phyloP scores from a whole-genome alignment of 208 protist species.

The Trichomonas vaginalis region DNA sequence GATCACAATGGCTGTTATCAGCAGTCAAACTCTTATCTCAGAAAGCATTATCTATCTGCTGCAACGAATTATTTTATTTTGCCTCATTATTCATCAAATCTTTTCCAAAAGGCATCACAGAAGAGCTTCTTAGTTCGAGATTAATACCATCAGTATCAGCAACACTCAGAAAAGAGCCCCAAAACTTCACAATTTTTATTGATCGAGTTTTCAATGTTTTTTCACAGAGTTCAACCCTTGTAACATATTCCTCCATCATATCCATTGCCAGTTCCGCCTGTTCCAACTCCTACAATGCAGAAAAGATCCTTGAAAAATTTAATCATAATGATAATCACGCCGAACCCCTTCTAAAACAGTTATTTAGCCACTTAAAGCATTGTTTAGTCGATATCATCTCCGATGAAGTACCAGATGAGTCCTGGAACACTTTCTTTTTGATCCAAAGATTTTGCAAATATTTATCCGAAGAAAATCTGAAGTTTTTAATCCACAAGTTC shows the following conservation, averaged over 20 bases:
- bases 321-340: neutral
- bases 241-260: neutral
- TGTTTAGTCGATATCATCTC: neutral
- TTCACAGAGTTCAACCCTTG: neutral
- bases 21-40: neutral
- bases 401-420: neutral
- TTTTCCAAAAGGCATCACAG: neutral
- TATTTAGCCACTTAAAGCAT: neutral
- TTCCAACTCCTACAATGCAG: neutral
- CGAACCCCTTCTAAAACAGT: neutral
- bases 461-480: neutral
- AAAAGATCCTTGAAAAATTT: neutral
- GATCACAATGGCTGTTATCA: neutral
- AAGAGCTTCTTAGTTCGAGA: neutral
- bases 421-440: neutral
- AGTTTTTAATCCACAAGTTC: neutral
- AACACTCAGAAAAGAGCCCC: neutral
- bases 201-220: neutral
- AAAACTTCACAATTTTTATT: neutral
- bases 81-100: neutral
- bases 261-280: neutral
- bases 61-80: neutral
- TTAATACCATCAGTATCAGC: neutral
- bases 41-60: neutral
- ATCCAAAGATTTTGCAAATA: neutral